Conservation (phyloP, 345 rosid genomes). For the Barbarea vulgaris region DNA sequence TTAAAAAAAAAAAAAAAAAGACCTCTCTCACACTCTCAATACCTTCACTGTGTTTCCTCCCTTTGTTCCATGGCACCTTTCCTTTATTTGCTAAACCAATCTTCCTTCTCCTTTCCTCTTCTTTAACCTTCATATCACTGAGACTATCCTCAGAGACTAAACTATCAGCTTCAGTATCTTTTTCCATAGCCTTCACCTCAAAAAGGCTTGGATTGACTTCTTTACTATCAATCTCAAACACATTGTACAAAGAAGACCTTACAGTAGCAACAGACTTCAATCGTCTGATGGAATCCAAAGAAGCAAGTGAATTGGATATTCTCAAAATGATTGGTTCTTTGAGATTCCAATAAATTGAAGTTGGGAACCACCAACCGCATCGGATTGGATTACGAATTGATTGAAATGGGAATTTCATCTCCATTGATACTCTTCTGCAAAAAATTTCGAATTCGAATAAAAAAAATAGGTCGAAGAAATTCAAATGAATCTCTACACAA, state of each 20-base stretch:
- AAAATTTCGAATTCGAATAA: background rate
- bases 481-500: background rate
- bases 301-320: constrained; percentile 24
- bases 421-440: constrained; percentile 21
- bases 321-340: constrained; percentile 30
- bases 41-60: constrained; percentile 73
- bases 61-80: constrained; percentile 87
- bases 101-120: constrained; percentile 59
- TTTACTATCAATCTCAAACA: constrained; percentile 30
- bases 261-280: constrained; percentile 25
- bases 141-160: constrained; percentile 13
- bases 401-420: constrained; percentile 28
- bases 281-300: constrained; percentile 35
- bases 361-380: constrained; percentile 37
- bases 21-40: background rate
- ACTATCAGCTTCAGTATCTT: constrained; percentile 27
- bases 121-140: constrained; percentile 35
- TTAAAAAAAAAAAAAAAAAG: background rate
- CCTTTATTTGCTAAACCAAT: constrained; percentile 79
- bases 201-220: constrained; percentile 20
- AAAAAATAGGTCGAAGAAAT: constrained; percentile 5
- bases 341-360: constrained; percentile 25
- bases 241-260: constrained; percentile 20
- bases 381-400: constrained; percentile 32
- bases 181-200: constrained; percentile 29